Base-by-base conservation (phyloP, 2,329 filamentous ascomycete genomes). In the Claviceps citrina region DNA sequence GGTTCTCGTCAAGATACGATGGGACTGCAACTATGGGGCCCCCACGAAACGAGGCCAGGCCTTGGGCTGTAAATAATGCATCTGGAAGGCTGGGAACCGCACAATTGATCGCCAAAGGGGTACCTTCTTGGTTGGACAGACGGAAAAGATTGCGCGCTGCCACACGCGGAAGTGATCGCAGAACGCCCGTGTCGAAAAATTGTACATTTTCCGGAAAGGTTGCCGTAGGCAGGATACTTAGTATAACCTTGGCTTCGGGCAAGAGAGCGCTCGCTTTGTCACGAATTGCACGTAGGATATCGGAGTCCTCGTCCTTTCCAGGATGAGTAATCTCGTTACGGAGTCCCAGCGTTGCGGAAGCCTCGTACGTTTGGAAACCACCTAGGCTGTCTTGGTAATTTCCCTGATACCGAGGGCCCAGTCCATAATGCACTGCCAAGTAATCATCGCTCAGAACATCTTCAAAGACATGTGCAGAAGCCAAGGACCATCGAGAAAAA, bases 371-470 rank as follows among this genome's bases (percentile, higher is more conserved):
- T 54, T 96, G 86, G 53, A 98, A 93, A 2, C 86, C 89, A 5
- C 93, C 91, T 12, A 98, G 70, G 49, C 85, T 91, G 54, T 98
- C 91, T 60, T 98, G 91, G 50, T 93, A 94, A 55, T 98, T 98
- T 13, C 91, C 91, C 53, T 85, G 80, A 51, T 98, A 98, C 36
- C 85, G 77, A 19, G 86, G 82, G 0, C 91, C 89, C 15, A 98
- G 76, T 37, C 87, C 83, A 55, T 81, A 84, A 52, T 94, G 84
- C 0, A 98, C 91, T 10, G 89, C 81, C 41, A 98, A 69, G 44
- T 93, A 73, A 57, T 98, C 91, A 54, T 96, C 89, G 43, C 85
- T 94, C 27, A 95, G 66, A 0, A 79, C 74, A 43, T 94, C 84
- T 43, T 89, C 81, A 46, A 95, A 86, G 5, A 98, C 65, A 57